Base-by-base conservation (phyloP, 805 yeast species). In the Pichia phayaonensis region DNA sequence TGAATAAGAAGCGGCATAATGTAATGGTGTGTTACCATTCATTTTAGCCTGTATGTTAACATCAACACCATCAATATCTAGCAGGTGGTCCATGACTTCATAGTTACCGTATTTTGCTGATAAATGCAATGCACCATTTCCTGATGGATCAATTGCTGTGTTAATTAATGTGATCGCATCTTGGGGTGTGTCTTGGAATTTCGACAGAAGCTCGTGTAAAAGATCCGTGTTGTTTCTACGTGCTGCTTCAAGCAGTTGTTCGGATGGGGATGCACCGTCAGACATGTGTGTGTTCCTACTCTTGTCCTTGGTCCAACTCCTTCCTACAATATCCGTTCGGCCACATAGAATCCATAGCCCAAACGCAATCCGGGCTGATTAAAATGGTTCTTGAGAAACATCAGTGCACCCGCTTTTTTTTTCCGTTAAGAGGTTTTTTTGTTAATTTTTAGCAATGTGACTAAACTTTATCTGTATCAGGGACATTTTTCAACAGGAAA, bases 31-130 rank as follows among this genome's bases (percentile, higher is more conserved):
- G 56, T 87, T 90, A 39, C 90, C 90, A 47, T 84, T 84, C 27
- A 76, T 51, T 38, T 81, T 74, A 65, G 86, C 86, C 40, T 68
- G 63, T 1, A 96, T 94, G 65, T 94, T 96, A 29, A 90, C 82
- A 57, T 90, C 96, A 20, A 90, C 90, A 2, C 94, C 96, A 53
- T 87, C 95, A 49, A 84, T 83, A 65, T 92, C 97, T 53, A 92
- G 72, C 20, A 92, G 70, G 46, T 76, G 69, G 63, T 92, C 97
- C 61, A 94, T 72, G 36, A 86, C 86, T 60, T 90, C 97, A 77
- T 84, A 87, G 49, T 87, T 80, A 4, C 98, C 99, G 57, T 81
- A 75, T 52, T 75, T 75, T 40, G 94, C 85, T 36, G 95, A 86
- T 34, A 94, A 67, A 68, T 92, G 98, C 41, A 92, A 72, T 2